Conservation (phyloP, 805 yeast genomes). For the Nakazawaea molendinolei region DNA sequence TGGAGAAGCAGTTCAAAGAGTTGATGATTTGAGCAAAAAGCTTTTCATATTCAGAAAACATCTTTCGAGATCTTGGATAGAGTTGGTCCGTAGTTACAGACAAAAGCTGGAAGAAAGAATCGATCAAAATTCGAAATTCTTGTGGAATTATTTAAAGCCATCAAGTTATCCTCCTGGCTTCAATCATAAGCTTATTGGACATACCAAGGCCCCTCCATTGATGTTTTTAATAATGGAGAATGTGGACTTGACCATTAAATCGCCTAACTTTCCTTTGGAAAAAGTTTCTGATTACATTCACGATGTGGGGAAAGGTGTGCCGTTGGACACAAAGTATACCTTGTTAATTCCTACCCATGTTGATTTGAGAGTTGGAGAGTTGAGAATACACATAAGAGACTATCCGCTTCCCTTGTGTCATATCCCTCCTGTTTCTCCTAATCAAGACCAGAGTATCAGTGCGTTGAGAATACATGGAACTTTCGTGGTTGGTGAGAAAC, state of each 20-base stretch:
- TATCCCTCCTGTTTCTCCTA: constrained; percentile 47
- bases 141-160: constrained; percentile 33
- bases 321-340: constrained; percentile 61
- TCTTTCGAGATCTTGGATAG: constrained; percentile 57
- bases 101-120: constrained; percentile 33
- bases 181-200: constrained; percentile 40
- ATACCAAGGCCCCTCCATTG: constrained; percentile 43
- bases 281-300: constrained; percentile 56
- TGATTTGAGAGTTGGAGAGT: constrained; percentile 50
- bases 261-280: constrained; percentile 45
- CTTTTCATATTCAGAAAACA: constrained; percentile 19
- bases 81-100: constrained; percentile 46
- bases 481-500: constrained; percentile 61
- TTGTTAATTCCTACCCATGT: constrained; percentile 59
- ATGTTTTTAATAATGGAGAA: constrained; percentile 44
- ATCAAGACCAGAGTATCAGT: constrained; percentile 17
- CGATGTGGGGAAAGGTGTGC: constrained; percentile 78
- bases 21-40: constrained; percentile 13
- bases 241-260: constrained; percentile 38
- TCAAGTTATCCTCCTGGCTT: constrained; percentile 30
- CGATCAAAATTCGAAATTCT: constrained; percentile 28
- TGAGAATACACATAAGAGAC: constrained; percentile 70
- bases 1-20: neutral
- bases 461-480: constrained; percentile 46
- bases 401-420: constrained; percentile 79